phyloP scores from a whole-genome alignment of 345 rosid genomes.

The Heritiera fomes region DNA sequence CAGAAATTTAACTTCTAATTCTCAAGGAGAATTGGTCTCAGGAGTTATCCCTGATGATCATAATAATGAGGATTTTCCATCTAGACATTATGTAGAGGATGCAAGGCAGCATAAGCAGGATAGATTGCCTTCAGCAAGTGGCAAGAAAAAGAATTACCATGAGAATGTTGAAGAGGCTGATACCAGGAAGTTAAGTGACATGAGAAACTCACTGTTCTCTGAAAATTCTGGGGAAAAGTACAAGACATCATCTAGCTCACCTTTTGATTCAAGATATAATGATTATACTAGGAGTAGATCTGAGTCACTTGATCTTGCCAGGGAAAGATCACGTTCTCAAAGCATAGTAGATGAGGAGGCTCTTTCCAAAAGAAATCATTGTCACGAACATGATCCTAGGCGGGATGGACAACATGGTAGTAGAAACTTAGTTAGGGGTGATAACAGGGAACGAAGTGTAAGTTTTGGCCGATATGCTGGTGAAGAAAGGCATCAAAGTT shows the following conservation, averaged over 20 bases:
- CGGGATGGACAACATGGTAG: conserved; percentile 41
- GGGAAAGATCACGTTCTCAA: conserved; percentile 57
- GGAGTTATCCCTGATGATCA: conserved; percentile 22
- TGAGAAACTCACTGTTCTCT: conserved; percentile 41
- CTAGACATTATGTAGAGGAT: conserved; percentile 29
- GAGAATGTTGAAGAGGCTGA: conserved; percentile 39
- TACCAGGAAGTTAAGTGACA: conserved; percentile 27
- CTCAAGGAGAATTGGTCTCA: conserved; percentile 23
- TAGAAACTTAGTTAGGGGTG: conserved; percentile 39
- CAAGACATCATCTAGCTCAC: conserved; percentile 37
- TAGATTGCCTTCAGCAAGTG: conserved; percentile 33
- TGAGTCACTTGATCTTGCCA: conserved; percentile 42
- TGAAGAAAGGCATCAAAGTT: conserved; percentile 40
- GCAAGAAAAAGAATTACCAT: conserved; percentile 37
- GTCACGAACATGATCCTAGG: conserved; percentile 34
- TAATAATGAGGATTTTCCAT: conserved; percentile 42
- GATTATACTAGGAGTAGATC: conserved; percentile 49
- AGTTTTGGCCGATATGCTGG: conserved; percentile 41
- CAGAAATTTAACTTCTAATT: conserved; percentile 19
- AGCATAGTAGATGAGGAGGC: conserved; percentile 48
- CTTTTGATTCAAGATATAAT: conserved; percentile 36
- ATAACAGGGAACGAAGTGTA: conserved; percentile 41
- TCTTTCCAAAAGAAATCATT: conserved; percentile 33
- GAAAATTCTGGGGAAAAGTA: conserved; percentile 38
- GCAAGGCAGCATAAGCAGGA: conserved; percentile 24